These are phyloP conservation scores for Puccinia polysora DNA, from an alignment of 1,284 basidiomycete genomes.

Conservation along the genomic window DNA sequence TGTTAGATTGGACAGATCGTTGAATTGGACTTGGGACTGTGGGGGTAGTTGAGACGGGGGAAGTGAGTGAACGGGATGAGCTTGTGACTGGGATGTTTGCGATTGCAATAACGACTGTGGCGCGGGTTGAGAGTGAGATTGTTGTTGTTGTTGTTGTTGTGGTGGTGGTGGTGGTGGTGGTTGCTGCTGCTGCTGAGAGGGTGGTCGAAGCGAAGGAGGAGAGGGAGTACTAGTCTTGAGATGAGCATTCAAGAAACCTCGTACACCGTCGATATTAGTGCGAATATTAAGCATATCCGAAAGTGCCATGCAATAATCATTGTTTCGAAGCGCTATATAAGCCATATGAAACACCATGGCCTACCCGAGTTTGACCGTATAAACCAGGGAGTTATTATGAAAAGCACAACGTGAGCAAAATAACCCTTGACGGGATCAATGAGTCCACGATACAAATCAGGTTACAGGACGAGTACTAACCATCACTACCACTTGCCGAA, in stretches of 20 bases:
- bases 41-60: neutral
- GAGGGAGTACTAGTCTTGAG: slow-evolving; percentile 9
- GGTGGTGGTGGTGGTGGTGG: neutral
- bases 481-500: slow-evolving; percentile 17
- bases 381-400: too few species aligned
- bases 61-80: too few species aligned
- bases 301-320: slow-evolving; percentile 19
- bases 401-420: neutral
- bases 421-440: neutral
- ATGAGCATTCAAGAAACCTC: neutral
- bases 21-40: slow-evolving; percentile 14
- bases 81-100: neutral
- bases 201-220: slow-evolving; percentile 2
- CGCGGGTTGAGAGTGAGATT: neutral
- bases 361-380: slow-evolving; percentile 4
- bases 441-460: neutral
- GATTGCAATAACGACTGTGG: neutral
- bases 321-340: neutral
- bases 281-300: slow-evolving; percentile 23
- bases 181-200: slow-evolving; percentile 31
- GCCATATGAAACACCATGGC: slow-evolving; percentile 20
- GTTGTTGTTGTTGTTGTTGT: slow-evolving; percentile 2
- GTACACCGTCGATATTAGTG: neutral
- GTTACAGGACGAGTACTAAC: too few species aligned
- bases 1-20: slow-evolving; percentile 10